phyloP scores from a whole-genome alignment of 1,284 basidiomycete genomes.

The Irpex sp. region DNA sequence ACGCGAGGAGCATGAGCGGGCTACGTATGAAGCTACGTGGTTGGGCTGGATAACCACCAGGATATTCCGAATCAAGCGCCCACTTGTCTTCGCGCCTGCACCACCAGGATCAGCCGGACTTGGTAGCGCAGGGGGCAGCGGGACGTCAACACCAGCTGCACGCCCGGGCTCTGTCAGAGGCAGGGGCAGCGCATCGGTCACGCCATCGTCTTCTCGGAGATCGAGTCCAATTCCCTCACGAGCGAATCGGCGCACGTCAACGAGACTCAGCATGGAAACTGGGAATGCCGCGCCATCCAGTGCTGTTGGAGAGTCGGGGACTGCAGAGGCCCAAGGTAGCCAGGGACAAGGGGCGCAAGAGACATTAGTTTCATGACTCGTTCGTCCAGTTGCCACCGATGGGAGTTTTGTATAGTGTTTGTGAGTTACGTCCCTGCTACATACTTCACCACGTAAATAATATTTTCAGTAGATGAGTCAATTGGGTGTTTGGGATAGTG shows the following conservation, averaged over 20 bases:
- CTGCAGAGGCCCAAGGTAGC: not conserved
- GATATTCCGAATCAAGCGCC: slow-evolving; percentile 20
- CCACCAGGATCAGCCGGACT: not conserved
- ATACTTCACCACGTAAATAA: not conserved
- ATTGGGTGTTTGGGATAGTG: not conserved
- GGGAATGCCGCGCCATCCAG: not conserved
- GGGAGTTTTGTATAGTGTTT: not conserved
- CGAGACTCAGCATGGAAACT: not conserved
- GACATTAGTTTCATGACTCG: not conserved
- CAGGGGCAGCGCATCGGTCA: slow-evolving; percentile 29
- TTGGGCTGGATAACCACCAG: slow-evolving; percentile 37
- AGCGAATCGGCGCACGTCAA: not conserved
- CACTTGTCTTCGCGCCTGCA: not conserved
- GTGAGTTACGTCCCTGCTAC: not conserved
- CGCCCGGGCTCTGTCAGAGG: slow-evolving; percentile 20
- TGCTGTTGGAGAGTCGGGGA: not conserved
- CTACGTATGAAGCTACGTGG: slow-evolving; percentile 38
- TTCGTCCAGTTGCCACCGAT: not conserved
- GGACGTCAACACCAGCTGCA: slow-evolving; percentile 12
- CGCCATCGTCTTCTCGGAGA: slow-evolving; percentile 37
- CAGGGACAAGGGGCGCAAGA: not conserved
- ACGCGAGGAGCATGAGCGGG: slow-evolving; percentile 62
- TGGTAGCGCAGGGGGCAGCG: slow-evolving; percentile 7
- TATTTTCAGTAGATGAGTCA: not conserved
- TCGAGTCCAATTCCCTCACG: slow-evolving; percentile 36